phyloP scores from a whole-genome alignment of 2,329 filamentous ascomycete species.

The Microascus cirrosus region DNA sequence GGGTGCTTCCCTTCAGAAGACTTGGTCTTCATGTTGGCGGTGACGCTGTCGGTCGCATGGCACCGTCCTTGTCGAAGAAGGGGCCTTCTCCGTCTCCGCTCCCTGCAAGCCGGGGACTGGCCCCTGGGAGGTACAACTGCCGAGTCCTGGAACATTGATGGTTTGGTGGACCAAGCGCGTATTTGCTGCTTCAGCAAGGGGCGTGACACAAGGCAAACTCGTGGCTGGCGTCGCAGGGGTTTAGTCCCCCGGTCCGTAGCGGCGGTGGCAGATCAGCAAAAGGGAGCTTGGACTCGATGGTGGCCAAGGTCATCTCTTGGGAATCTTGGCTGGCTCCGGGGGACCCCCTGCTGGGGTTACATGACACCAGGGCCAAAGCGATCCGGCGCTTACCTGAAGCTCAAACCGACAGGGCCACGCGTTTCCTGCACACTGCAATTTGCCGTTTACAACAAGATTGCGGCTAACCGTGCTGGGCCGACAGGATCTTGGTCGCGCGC shows the following conservation, averaged over 20 bases:
- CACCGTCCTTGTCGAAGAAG: background rate
- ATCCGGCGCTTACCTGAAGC: constrained; percentile 3
- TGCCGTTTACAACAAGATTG: background rate
- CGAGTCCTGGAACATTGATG: background rate
- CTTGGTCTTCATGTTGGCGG: background rate
- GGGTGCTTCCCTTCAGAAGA: background rate
- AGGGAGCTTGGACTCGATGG: background rate
- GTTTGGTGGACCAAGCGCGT: background rate
- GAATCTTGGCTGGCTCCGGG: background rate
- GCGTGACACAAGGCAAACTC: background rate
- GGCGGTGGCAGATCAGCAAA: background rate
- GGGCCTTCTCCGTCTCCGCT: background rate
- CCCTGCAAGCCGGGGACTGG: background rate
- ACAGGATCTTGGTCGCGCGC: background rate
- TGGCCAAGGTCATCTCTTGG: background rate
- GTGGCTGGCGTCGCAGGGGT: background rate
- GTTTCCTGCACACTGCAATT: background rate
- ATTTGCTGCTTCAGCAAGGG: background rate
- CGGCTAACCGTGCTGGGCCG: background rate
- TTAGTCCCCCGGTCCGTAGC: background rate
- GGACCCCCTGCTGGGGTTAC: background rate
- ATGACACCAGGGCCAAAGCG: background rate
- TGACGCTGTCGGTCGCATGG: background rate
- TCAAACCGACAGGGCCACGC: constrained; percentile 3
- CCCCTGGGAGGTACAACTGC: background rate